Conservation (phyloP, 345 rosid genomes). For the Aurinia saxatilis region DNA sequence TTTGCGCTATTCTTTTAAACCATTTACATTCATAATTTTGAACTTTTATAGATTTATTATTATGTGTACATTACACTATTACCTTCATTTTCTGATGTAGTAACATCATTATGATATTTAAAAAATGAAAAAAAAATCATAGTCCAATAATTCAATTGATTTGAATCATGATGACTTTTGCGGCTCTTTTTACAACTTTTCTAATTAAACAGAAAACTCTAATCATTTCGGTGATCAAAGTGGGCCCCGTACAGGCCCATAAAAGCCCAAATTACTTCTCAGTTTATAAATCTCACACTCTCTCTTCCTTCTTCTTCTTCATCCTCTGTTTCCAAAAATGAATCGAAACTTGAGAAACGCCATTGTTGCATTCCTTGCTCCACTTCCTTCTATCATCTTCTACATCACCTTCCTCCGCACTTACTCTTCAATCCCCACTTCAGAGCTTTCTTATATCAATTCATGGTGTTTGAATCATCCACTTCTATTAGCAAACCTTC, state of each 20-base stretch:
- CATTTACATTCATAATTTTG: background rate
- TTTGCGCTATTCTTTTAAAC: background rate
- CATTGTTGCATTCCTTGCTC: slow-evolving; percentile 54
- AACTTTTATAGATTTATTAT: background rate
- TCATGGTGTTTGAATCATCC: slow-evolving; percentile 83
- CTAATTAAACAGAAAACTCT: slow-evolving; percentile 11
- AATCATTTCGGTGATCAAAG: slow-evolving; percentile 22
- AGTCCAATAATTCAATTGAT: slow-evolving; percentile 2
- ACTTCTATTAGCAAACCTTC: slow-evolving; percentile 58
- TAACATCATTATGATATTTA: no score
- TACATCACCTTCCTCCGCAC: slow-evolving; percentile 52
- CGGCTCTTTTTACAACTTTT: background rate
- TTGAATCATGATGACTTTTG: background rate
- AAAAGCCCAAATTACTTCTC: slow-evolving; percentile 8
- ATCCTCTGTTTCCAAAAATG: slow-evolving; percentile 20
- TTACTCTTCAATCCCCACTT: slow-evolving; percentile 1
- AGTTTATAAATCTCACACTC: slow-evolving; percentile 1
- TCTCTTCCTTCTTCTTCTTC: background rate
- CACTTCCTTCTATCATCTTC: slow-evolving; percentile 71
- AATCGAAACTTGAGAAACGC: slow-evolving; percentile 49
- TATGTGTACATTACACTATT: background rate
- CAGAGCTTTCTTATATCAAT: slow-evolving; percentile 35
- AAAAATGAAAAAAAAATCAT: background rate
- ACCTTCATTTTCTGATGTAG: background rate
- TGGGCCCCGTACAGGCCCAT: slow-evolving; percentile 1